Conservation (phyloP, 805 yeast species). For the Millerago galiae region DNA sequence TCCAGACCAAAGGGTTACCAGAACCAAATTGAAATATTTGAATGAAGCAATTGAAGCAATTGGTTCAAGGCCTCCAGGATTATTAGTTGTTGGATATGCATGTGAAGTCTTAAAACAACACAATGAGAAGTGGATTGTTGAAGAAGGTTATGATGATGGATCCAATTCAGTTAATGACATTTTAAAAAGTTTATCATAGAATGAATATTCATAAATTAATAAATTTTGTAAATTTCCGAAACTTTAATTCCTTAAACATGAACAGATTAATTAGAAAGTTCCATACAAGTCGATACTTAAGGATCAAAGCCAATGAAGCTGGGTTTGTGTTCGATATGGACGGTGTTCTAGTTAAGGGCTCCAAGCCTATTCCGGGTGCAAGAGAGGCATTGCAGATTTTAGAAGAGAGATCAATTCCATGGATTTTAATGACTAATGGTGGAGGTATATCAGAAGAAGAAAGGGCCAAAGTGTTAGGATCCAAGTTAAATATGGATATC, state of each 20-base stretch:
- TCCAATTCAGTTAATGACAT: slow-evolving; percentile 5
- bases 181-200: slow-evolving; percentile 1
- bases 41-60: slow-evolving; percentile 66
- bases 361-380: slow-evolving; percentile 60
- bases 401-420: slow-evolving; percentile 55
- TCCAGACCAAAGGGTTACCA: slow-evolving; percentile 81
- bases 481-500: slow-evolving; percentile 29
- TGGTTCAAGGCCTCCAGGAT: slow-evolving; percentile 91
- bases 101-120: slow-evolving; percentile 43
- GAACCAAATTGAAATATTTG: slow-evolving; percentile 63
- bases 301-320: slow-evolving; percentile 11
- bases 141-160: slow-evolving; percentile 29
- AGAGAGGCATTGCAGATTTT: slow-evolving; percentile 50
- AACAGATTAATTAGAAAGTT: slow-evolving; percentile 1
- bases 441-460: slow-evolving; percentile 70
- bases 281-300: slow-evolving; percentile 1
- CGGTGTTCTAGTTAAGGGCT: slow-evolving; percentile 80
- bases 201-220: no score
- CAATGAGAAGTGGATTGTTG: slow-evolving; percentile 24
- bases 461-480: slow-evolving; percentile 49
- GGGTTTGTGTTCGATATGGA: slow-evolving; percentile 46
- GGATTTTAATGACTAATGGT: slow-evolving; percentile 82
- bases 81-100: slow-evolving; percentile 74
- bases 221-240: neutral
- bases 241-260: neutral